These are phyloP conservation scores for Davidsoniella eucalypti DNA, from an alignment of 2,329 filamentous ascomycete species.

Conservation along the genomic window DNA sequence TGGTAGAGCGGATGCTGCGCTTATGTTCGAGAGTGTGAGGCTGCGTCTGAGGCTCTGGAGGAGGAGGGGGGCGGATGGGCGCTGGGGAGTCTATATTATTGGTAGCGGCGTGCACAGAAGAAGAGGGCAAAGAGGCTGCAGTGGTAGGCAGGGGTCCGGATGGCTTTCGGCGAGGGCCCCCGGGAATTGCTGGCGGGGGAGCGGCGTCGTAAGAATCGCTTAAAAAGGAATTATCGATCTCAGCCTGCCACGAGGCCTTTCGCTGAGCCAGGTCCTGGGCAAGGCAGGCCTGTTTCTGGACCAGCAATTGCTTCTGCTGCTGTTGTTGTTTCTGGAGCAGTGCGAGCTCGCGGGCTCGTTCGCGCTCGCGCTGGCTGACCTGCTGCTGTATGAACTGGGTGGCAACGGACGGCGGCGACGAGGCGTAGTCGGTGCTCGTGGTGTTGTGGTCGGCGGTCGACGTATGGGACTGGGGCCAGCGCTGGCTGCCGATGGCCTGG, in stretches of 20 bases:
- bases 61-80: conserved; percentile 23
- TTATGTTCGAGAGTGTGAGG: conserved; percentile 39
- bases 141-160: conserved; percentile 21
- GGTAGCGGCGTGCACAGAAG: conserved; percentile 2
- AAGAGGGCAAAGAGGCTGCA: conserved; percentile 15
- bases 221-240: conserved; percentile 33
- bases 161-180: conserved; percentile 46
- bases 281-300: conserved; percentile 4
- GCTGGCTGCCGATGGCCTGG: conserved; percentile 37
- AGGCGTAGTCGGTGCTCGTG: conserved; percentile 4
- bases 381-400: conserved; percentile 9
- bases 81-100: conserved; percentile 13
- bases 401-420: conserved; percentile 4
- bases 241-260: conserved; percentile 30
- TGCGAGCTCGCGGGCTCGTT: conserved; percentile 1
- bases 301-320: conserved; percentile 5
- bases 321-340: neutral
- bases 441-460: neutral
- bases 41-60: conserved; percentile 41
- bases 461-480: conserved; percentile 27
- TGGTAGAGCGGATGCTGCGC: conserved; percentile 42
- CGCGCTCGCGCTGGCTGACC: conserved; percentile 1
- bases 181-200: conserved; percentile 70
- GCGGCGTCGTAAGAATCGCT: conserved; percentile 54
- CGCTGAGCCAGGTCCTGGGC: neutral